Evolutionary conservation across 2,329 filamentous ascomycete species (phyloP), one percentile per base, ranked within the genome.

Genomic region (Elsinoe arachidis): DNA sequence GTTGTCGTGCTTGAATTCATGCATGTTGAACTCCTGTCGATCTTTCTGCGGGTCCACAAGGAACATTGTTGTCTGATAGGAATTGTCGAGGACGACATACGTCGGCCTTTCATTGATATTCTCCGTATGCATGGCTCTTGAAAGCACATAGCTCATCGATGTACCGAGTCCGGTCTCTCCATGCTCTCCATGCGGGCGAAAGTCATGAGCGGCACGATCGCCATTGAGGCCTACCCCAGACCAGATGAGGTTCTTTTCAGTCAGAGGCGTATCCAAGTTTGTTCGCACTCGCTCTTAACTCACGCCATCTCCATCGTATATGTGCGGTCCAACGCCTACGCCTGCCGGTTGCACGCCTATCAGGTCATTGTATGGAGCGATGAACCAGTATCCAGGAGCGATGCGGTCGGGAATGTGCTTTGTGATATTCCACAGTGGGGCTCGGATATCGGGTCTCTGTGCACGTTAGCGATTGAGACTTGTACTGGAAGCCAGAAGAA

Each of bases 391-490:
- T 15, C 62, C 62, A 11, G 56, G 59, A 17, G 59, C 26, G 5
- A 61, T 54, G 11, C 34, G 44, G 10, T 60, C 56, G 6, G 58
- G 30, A 21, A 55, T 44, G 33, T 60, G 57, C 12, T 62, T 59
- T 11, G 59, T 58, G 14, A 63, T 54, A 11, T 59, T 88, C 85
- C 38, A 90, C 68, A 23, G 26, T 3, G 60, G 60, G 2, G 61
- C 53, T 7, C 53, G 53, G 21, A 55, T 55, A 21, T 55, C 53
- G 14, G 53, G 53, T 9, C 53, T 35, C 53, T 55, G 23, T n/a
- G n/a, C n/a, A n/a, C n/a, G n/a, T n/a, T n/a, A n/a, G n/a, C n/a
- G n/a, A n/a, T n/a, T n/a, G n/a, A n/a, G n/a, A n/a, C n/a, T n/a
- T n/a, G n/a, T n/a, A n/a, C n/a, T n/a, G n/a, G n/a, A n/a, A n/a